These are phyloP conservation scores for Boletus fagicola DNA, from an alignment of 768 basidiomycete species.

Conservation along the genomic window DNA sequence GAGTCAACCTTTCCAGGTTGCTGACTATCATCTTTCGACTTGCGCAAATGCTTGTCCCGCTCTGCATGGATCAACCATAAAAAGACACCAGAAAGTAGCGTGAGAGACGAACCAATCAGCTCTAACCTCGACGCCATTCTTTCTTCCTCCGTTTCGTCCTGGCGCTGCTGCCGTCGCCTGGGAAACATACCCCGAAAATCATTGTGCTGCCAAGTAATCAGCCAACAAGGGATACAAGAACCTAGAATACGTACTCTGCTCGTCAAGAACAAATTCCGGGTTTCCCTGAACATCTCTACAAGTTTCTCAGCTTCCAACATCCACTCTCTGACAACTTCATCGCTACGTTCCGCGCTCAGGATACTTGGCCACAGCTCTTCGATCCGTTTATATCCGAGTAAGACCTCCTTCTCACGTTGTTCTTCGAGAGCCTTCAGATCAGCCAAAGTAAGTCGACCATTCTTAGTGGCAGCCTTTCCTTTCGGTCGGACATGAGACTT, in stretches of 20 bases:
- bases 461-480: slow-evolving; percentile 17
- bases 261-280: slow-evolving; percentile 76
- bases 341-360: slow-evolving; percentile 41
- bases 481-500: slow-evolving; percentile 41
- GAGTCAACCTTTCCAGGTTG: slow-evolving; percentile 49
- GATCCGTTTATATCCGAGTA: slow-evolving; percentile 54
- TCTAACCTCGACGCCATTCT: slow-evolving; percentile 67
- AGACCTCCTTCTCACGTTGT: slow-evolving; percentile 63
- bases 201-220: slow-evolving; percentile 13
- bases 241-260: slow-evolving; percentile 58
- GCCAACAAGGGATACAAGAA: background rate
- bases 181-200: slow-evolving; percentile 24
- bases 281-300: slow-evolving; percentile 87
- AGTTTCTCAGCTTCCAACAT: slow-evolving; percentile 80
- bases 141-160: slow-evolving; percentile 17
- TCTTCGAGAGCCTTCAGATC: slow-evolving; percentile 63
- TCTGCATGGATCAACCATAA: slow-evolving; percentile 6
- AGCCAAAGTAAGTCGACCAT: slow-evolving; percentile 50
- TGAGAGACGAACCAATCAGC: slow-evolving; percentile 44
- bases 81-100: background rate
- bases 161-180: slow-evolving; percentile 12
- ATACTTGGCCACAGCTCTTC: slow-evolving; percentile 61
- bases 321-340: slow-evolving; percentile 67
- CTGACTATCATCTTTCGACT: slow-evolving; percentile 41
- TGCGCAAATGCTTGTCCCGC: slow-evolving; percentile 43